phyloP scores from a whole-genome alignment of 2,329 filamentous ascomycete genomes.

The Pestalotiopsis sp. region DNA sequence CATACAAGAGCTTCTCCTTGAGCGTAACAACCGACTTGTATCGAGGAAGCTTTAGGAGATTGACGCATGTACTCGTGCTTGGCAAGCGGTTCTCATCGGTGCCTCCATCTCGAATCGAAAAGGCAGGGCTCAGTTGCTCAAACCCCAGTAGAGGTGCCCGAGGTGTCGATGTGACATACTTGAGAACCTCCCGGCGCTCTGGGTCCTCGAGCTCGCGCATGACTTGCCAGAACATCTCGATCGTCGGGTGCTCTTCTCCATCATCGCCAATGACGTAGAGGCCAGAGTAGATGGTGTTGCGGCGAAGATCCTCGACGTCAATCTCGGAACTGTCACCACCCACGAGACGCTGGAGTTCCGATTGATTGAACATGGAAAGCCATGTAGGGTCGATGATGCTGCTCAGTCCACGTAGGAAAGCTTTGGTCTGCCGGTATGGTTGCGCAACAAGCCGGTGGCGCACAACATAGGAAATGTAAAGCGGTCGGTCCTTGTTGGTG shows the following conservation, averaged over 20 bases:
- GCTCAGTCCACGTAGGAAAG: slow-evolving; percentile 83
- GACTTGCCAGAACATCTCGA: slow-evolving; percentile 89
- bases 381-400: slow-evolving; percentile 88
- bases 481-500: slow-evolving; percentile 86
- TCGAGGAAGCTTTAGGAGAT: slow-evolving; percentile 85
- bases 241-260: slow-evolving; percentile 77
- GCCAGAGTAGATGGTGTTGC: slow-evolving; percentile 84
- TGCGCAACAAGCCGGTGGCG: slow-evolving; percentile 83
- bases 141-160: slow-evolving; percentile 89
- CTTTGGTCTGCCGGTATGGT: slow-evolving; percentile 76
- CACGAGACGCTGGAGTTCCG: slow-evolving; percentile 89
- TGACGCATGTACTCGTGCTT: slow-evolving; percentile 95
- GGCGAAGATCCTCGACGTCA: slow-evolving; percentile 80
- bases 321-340: slow-evolving; percentile 85
- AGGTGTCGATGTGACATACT: slow-evolving; percentile 94
- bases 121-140: slow-evolving; percentile 77
- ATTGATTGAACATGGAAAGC: slow-evolving; percentile 98
- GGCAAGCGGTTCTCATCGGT: slow-evolving; percentile 76
- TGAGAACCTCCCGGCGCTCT: slow-evolving; percentile 82
- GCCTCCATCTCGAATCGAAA: slow-evolving; percentile 86
- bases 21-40: slow-evolving; percentile 69
- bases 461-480: slow-evolving; percentile 93
- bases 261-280: slow-evolving; percentile 91
- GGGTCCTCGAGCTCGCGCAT: slow-evolving; percentile 74
- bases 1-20: slow-evolving; percentile 82